phyloP scores from a whole-genome alignment of 139 green algal genomes.

The Coelastrella sp. region DNA sequence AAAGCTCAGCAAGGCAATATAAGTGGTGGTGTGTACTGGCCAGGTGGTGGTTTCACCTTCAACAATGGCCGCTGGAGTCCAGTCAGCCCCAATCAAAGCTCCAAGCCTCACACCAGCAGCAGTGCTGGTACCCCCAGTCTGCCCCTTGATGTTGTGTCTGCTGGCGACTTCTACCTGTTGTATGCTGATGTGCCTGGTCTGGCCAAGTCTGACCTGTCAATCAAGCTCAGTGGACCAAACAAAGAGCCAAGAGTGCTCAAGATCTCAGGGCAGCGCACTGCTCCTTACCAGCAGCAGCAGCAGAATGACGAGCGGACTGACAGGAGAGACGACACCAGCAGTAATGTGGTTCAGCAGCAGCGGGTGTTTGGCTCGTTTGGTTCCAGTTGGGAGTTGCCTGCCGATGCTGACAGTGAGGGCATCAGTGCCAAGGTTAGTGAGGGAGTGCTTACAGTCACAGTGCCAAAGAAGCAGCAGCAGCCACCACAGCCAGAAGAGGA shows the following conservation, averaged over 20 bases:
- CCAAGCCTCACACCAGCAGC: neutral
- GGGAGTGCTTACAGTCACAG: slow-evolving; percentile 40
- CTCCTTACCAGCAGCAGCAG: neutral
- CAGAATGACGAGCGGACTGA: neutral
- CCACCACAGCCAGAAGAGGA: slow-evolving; percentile 17
- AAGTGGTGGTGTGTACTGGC: slow-evolving; percentile 24
- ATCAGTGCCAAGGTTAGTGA: slow-evolving; percentile 42
- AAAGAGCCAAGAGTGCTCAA: slow-evolving; percentile 31
- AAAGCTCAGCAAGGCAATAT: neutral
- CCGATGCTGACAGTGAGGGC: slow-evolving; percentile 35
- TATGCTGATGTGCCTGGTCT: slow-evolving; percentile 47
- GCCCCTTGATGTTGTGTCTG: slow-evolving; percentile 14
- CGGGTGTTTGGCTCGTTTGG: slow-evolving; percentile 14
- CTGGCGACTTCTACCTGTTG: slow-evolving; percentile 28
- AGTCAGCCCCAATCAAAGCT: neutral
- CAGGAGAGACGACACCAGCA: neutral
- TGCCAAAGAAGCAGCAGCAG: slow-evolving; percentile 37
- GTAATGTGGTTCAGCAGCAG: neutral
- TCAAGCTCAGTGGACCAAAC: slow-evolving; percentile 15
- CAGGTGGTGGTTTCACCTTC: slow-evolving; percentile 19
- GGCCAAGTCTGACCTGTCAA: slow-evolving; percentile 41
- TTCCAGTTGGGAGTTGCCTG: slow-evolving; percentile 19
- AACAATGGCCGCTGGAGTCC: neutral
- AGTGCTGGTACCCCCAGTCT: neutral
- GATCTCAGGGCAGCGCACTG: slow-evolving; percentile 29